Conservation (phyloP, 495 filamentous ascomycete genomes). For the Cudoniella acicularis region DNA sequence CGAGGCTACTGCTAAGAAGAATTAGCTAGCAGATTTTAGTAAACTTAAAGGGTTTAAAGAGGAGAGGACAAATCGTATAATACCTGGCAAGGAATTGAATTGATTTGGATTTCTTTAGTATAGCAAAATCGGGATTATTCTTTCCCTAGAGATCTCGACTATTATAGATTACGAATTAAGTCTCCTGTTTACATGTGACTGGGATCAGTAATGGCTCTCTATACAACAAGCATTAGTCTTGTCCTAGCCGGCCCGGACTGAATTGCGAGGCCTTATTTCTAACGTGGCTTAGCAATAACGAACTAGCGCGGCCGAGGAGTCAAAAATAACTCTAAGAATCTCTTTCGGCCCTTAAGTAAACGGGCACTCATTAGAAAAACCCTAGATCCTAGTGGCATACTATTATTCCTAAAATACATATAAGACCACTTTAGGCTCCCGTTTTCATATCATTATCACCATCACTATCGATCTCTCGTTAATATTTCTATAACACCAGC, state of each 20-base stretch:
- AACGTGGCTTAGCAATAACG: slow-evolving; percentile 2
- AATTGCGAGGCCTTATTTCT: slow-evolving; percentile 3
- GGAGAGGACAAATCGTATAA: slow-evolving; percentile 2
- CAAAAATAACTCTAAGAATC: slow-evolving; percentile 2
- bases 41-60: slow-evolving; percentile 3
- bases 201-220: slow-evolving; percentile 1
- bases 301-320: slow-evolving; percentile 1
- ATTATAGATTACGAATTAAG: slow-evolving; percentile 5
- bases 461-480: slow-evolving; percentile 4
- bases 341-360: slow-evolving; percentile 3
- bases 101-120: slow-evolving; percentile 4
- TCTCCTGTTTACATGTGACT: slow-evolving; percentile 1
- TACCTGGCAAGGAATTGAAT: slow-evolving; percentile 1
- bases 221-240: slow-evolving; percentile 4
- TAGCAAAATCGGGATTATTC: slow-evolving; percentile 3
- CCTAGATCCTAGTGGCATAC: slow-evolving; percentile 4
- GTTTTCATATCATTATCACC: slow-evolving; percentile 6
- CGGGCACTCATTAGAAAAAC: slow-evolving; percentile 2
- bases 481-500: slow-evolving; percentile 4
- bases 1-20: background rate
- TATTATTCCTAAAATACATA: slow-evolving; percentile 6
- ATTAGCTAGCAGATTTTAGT: slow-evolving; percentile 2
- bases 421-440: slow-evolving; percentile 2
- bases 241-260: background rate
- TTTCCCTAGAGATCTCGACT: slow-evolving; percentile 4